phyloP scores from a whole-genome alignment of 257 asterid species.

The Phtheirospermum japonicum region DNA sequence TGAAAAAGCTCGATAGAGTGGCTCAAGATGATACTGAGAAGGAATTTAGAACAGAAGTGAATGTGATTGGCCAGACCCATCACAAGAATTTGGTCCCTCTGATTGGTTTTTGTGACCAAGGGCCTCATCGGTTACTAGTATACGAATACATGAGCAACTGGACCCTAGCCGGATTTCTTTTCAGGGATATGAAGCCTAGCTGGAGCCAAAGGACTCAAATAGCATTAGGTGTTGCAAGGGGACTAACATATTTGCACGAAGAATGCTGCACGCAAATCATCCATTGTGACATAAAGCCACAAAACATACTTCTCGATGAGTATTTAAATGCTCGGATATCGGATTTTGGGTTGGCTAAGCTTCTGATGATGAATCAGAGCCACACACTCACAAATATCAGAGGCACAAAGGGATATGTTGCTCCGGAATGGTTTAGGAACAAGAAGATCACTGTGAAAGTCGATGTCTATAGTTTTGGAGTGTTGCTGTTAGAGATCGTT shows the following conservation, averaged over 20 bases:
- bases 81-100: conserved; percentile 63
- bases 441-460: conserved; percentile 38
- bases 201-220: conserved; percentile 51
- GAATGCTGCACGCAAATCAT: conserved; percentile 54
- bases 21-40: conserved; percentile 50
- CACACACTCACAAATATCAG: conserved; percentile 39
- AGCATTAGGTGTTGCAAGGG: conserved; percentile 48
- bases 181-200: conserved; percentile 33
- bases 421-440: conserved; percentile 66
- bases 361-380: conserved; percentile 44
- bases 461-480: conserved; percentile 64
- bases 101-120: conserved; percentile 55
- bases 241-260: conserved; percentile 47
- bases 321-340: conserved; percentile 42
- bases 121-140: conserved; percentile 38
- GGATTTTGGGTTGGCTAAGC: conserved; percentile 61
- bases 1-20: conserved; percentile 48
- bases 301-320: conserved; percentile 55
- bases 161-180: conserved; percentile 43
- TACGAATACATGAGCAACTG: conserved; percentile 52
- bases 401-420: conserved; percentile 64
- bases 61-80: conserved; percentile 52
- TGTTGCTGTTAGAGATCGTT: conserved; percentile 48
- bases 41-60: conserved; percentile 59
- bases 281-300: conserved; percentile 62